Base-by-base conservation (phyloP, 2,329 filamentous ascomycete genomes). In the Phyllosticta capitalensis region DNA sequence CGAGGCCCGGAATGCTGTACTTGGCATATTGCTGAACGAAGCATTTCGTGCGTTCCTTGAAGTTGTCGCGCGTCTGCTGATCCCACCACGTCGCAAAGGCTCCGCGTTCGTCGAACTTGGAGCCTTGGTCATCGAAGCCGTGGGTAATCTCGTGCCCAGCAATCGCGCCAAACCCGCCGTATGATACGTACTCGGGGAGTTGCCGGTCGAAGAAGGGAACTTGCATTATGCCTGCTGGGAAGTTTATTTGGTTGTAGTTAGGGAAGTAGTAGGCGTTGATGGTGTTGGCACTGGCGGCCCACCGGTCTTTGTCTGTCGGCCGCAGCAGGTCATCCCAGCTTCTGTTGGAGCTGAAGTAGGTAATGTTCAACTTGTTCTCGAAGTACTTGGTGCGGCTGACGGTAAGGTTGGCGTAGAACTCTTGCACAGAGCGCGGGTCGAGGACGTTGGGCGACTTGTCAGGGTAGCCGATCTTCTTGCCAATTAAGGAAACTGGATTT, bases 201-300 rank as follows among this genome's bases (percentile, higher is more conserved):
- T 79, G 73, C 10, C 81, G 78, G 61, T 86, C 81, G 66, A 88
- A 89, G 1, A 85, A 75, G 0, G 86, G 85, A 2, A 82, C 81
- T 67, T 89, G 86, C 80, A 87, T 84, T 60, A 88, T 86, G 0
- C 84, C 86, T 0, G 85, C 84, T 0, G 83, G 84, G 68, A 89
- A 86, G 3, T 84, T 81, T 52, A 89, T 88, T 65, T 85, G 81
- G 65, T 89, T 88, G n/a, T 80, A 79, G 0, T 79, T 77, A 26
- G 80, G 81, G 63, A 83, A 82, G 69, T 88, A 86, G 65, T 85
- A 86, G 1, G 85, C 85, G 64, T 88, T 87, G 9, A 71, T 66
- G 2, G 80, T 84, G 1, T 81, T 76, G 0, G 82, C 80, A 9
- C 78, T 81, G 79, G 85, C 84, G 10, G 68, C 78, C 81, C 84